Conservation (phyloP, 2,329 filamentous ascomycete species). For the Spiromastix sp. region DNA sequence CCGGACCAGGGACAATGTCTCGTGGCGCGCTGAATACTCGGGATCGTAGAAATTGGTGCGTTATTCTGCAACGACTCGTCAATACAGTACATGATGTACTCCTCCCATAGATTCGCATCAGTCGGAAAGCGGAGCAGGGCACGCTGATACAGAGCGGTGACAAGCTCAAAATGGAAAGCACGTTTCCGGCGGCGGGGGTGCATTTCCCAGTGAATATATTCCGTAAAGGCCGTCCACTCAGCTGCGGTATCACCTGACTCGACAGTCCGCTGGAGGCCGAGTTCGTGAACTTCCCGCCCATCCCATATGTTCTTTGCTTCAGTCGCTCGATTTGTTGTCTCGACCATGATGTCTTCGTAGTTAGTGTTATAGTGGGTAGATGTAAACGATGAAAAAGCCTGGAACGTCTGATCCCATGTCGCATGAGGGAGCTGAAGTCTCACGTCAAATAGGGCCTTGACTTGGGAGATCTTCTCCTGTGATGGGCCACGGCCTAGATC, state of each 20-base stretch:
- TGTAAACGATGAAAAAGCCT: constrained; percentile 50
- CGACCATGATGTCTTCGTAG: constrained; percentile 50
- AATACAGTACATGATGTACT: constrained; percentile 66
- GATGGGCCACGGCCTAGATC: constrained; percentile 40
- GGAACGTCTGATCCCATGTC: constrained; percentile 49
- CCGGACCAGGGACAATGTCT: constrained; percentile 92
- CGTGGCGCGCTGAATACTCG: constrained; percentile 70
- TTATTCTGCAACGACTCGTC: constrained; percentile 40
- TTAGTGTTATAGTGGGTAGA: constrained; percentile 43
- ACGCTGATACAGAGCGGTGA: constrained; percentile 62
- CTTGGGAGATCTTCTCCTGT: constrained; percentile 37
- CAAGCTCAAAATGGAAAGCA: constrained; percentile 42
- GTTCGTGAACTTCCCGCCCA: constrained; percentile 45
- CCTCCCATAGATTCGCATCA: constrained; percentile 69
- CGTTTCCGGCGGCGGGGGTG: constrained; percentile 48
- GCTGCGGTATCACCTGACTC: constrained; percentile 42
- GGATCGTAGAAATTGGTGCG: constrained; percentile 44
- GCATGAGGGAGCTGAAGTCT: constrained; percentile 49
- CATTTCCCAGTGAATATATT: constrained; percentile 83
- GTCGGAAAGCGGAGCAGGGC: constrained; percentile 64
- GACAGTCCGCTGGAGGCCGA: constrained; percentile 40
- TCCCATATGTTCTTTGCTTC: constrained; percentile 44
- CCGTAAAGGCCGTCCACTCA: constrained; percentile 44
- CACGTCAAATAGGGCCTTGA: constrained; percentile 42
- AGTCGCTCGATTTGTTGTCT: constrained; percentile 40